phyloP scores from a whole-genome alignment of 139 green algal genomes.

The Asterochloris erici region DNA sequence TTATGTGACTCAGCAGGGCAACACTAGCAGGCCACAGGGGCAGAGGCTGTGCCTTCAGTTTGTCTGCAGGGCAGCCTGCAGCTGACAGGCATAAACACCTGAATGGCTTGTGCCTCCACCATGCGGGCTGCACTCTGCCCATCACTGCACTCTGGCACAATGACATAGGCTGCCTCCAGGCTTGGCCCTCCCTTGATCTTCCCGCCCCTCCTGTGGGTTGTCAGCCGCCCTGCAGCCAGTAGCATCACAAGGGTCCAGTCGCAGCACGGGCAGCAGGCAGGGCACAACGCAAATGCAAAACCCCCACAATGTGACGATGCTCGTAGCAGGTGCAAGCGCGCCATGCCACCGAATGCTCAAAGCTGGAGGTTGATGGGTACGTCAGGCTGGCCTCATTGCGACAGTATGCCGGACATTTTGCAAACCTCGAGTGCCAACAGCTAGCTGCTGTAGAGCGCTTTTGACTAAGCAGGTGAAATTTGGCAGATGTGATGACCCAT shows the following conservation, averaged over 20 bases:
- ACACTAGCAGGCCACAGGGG: neutral
- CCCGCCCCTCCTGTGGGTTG: constrained; percentile 6
- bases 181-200: constrained; percentile 19
- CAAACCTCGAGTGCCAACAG: too few relatives aligned
- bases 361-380: too few relatives aligned
- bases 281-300: too few relatives aligned
- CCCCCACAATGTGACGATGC: too few relatives aligned
- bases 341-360: too few relatives aligned
- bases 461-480: too few relatives aligned
- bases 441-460: too few relatives aligned
- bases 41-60: neutral
- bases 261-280: too few relatives aligned
- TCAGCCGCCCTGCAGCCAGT: constrained; percentile 13
- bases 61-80: neutral
- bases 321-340: too few relatives aligned
- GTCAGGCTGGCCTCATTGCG: too few relatives aligned
- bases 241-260: neutral
- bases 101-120: constrained; percentile 35
- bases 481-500: neutral
- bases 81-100: neutral
- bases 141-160: constrained; percentile 20
- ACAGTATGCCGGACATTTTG: too few relatives aligned
- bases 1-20: neutral
- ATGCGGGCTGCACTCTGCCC: constrained; percentile 29
- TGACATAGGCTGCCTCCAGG: constrained; percentile 41